Base-by-base conservation (phyloP, 2,329 filamentous ascomycete species). In the Phyllachora maydis region DNA sequence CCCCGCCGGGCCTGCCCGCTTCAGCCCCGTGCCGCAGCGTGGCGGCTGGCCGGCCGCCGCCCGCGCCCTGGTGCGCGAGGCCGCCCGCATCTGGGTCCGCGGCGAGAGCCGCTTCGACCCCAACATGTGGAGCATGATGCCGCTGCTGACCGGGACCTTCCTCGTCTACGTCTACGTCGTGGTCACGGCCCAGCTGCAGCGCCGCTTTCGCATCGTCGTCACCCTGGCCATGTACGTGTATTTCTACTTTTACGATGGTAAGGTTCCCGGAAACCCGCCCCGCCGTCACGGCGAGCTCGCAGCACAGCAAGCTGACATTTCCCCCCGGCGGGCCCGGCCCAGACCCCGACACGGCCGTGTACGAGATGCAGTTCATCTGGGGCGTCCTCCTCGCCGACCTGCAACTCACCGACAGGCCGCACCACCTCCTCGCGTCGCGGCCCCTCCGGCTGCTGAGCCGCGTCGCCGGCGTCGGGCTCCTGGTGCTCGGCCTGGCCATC, bases 331-430 rank as follows among this genome's bases (percentile, higher is more conserved):
- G 5, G 12, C 14, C 8, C 12, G 11, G 11, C 4, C 18, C 10
- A 8, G 14, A 17, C 19, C 10, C 10, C 12, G 14, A 10, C 9
- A 3, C 22, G 55, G 50, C 49, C 15, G 44, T 45, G 17, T 63
- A 62, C 29, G 56, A 59, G 23, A 58, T 63, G 43, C 66, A 66
- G 39, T 61, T 69, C 37, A 63, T 67, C 41, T 59, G 59, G 28
- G 67, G 67, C 30, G 64, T 65, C 35, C 61, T 71, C 36, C 49
- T 73, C 15, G 59, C 63, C 16, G 66, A 72, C 34, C 35, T 70
- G 18, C 58, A 64, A 29, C 58, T 62, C 37, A 45, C 54, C 32
- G 49, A 50, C 19, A 43, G 51, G 2, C 54, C 58, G 32, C 51
- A 49, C 23, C 50, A 59, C 11, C 59, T 53, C 32, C 47, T 57